Base-by-base conservation (phyloP, 108 stramenopile genomes). In the Cyclotella atomus region DNA sequence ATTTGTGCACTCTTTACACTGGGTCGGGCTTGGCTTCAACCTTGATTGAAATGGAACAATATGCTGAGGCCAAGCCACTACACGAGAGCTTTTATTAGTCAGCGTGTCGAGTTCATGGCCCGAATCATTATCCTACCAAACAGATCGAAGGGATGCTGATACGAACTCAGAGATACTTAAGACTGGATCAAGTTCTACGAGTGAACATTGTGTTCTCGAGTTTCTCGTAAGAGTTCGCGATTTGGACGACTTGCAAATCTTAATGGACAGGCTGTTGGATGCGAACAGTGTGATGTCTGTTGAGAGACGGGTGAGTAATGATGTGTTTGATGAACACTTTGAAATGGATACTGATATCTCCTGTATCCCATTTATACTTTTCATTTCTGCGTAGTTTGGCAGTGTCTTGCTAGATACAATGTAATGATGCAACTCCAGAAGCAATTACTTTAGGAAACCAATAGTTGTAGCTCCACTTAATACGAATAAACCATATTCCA, bases 271-370 rank as follows among this genome's bases (percentile, higher is more conserved):
- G 34, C 77, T 95, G 34, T 70, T 62, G 27, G 71, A 89, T 53
- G 85, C 92, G 10, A 79, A 82, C 35, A 83, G 82, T 53, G 91
- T 95, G 33, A 91, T 95, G 91, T 83, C 84, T 6, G 94, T 95
- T 16, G 94, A 95, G 80, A 65, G 94, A 44, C 71, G 73, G 47
- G 49, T 83, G 28, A 72, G 68, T 10, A n/a, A n/a, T n/a, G 2
- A 8, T 21, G 16, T 56, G 41, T 43, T 9, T 69, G 29, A 7
- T 24, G 41, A 43, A 3, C 2, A 10, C 25, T 17, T 28, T 6
- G 12, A 19, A 1, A 3, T 34, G 17, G 19, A 20, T 9, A 21
- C 1, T 9, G 28, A 12, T 33, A 24, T 2, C 4, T n/a, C n/a
- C n/a, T n/a, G n/a, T 2, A 35, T 24, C 28, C 49, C 27, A 30